These are phyloP conservation scores for Zasmidium citrigriseum DNA, from an alignment of 2,329 filamentous ascomycete species.

Conservation along the genomic window DNA sequence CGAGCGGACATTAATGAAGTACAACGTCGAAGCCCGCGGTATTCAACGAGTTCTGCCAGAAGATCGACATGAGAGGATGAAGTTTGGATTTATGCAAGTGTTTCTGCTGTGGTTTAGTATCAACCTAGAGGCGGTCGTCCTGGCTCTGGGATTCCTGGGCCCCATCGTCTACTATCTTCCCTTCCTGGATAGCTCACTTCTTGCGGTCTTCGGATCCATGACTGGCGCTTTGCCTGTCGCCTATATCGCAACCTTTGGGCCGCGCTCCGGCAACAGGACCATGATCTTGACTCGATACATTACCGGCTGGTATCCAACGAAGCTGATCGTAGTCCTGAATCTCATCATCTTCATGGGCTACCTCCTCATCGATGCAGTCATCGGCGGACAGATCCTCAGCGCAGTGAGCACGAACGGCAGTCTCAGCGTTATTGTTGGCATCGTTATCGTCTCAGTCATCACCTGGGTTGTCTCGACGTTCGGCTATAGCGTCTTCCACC, in stretches of 20 bases:
- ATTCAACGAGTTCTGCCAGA: slow-evolving; percentile 59
- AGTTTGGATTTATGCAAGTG: slow-evolving; percentile 58
- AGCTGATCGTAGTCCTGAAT: slow-evolving; percentile 64
- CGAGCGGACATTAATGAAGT: slow-evolving; percentile 46
- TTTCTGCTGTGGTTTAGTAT: slow-evolving; percentile 63
- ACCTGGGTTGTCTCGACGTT: slow-evolving; percentile 67
- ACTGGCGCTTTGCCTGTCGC: slow-evolving; percentile 57
- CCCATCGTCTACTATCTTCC: slow-evolving; percentile 60
- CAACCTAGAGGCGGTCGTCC: slow-evolving; percentile 64
- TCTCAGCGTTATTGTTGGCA: slow-evolving; percentile 66
- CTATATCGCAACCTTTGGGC: slow-evolving; percentile 64
- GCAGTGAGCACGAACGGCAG: slow-evolving; percentile 61
- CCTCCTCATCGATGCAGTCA: slow-evolving; percentile 63
- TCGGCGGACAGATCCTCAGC: slow-evolving; percentile 68
- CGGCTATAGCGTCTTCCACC: slow-evolving; percentile 67
- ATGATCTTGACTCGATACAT: slow-evolving; percentile 63
- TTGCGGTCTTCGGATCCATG: slow-evolving; percentile 59
- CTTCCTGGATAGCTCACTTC: slow-evolving; percentile 58
- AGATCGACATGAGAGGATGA: slow-evolving; percentile 55
- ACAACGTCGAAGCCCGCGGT: slow-evolving; percentile 61
- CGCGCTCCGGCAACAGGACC: slow-evolving; percentile 61
- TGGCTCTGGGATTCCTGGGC: slow-evolving; percentile 65
- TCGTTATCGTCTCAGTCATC: slow-evolving; percentile 64
- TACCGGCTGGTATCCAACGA: slow-evolving; percentile 65
- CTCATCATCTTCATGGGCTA: slow-evolving; percentile 63